phyloP scores from a whole-genome alignment of 2,329 filamentous ascomycete species.

The Tympanopsis confertula region DNA sequence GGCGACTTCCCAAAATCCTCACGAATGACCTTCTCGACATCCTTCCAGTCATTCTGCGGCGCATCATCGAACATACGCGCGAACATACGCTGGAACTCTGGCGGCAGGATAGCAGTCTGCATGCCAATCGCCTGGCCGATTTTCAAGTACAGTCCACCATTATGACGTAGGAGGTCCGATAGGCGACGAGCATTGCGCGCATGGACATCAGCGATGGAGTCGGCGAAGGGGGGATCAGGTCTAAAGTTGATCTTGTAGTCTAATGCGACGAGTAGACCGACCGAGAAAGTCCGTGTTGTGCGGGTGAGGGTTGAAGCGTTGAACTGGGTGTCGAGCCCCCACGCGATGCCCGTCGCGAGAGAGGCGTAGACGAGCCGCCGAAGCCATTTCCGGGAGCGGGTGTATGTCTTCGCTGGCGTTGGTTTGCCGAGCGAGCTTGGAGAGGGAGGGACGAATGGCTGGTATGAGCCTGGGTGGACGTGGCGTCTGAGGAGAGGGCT shows the following conservation, averaged over 20 bases:
- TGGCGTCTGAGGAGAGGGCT: slow-evolving; percentile 3
- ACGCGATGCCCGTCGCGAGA: slow-evolving; percentile 46
- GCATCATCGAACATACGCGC: slow-evolving; percentile 94
- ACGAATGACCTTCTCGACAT: slow-evolving; percentile 72
- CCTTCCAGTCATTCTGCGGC: slow-evolving; percentile 79
- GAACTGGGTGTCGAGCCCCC: slow-evolving; percentile 58
- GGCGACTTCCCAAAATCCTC: slow-evolving; percentile 80
- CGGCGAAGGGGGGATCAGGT: slow-evolving; percentile 61
- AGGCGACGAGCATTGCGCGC: slow-evolving; percentile 71
- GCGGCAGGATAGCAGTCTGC: slow-evolving; percentile 87
- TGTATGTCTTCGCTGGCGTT: slow-evolving; percentile 58
- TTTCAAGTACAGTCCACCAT: slow-evolving; percentile 92
- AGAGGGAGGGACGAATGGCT: slow-evolving; percentile 63
- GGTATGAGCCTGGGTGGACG: slow-evolving; percentile 30
- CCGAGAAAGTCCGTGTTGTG: slow-evolving; percentile 69
- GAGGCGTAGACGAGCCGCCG: slow-evolving; percentile 58
- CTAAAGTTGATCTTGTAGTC: slow-evolving; percentile 98
- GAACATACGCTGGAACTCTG: slow-evolving; percentile 95
- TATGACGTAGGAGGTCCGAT: slow-evolving; percentile 68
- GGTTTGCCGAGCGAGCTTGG: slow-evolving; percentile 69
- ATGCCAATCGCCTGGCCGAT: slow-evolving; percentile 97
- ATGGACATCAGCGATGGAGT: slow-evolving; percentile 68
- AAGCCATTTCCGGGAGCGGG: slow-evolving; percentile 61
- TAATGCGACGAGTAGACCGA: slow-evolving; percentile 67
- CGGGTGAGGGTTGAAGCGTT: slow-evolving; percentile 73